Evolutionary conservation across 768 basidiomycete genomes (phyloP), one percentile per base, ranked within the genome.

Genomic region (Pholiota conissans): DNA sequence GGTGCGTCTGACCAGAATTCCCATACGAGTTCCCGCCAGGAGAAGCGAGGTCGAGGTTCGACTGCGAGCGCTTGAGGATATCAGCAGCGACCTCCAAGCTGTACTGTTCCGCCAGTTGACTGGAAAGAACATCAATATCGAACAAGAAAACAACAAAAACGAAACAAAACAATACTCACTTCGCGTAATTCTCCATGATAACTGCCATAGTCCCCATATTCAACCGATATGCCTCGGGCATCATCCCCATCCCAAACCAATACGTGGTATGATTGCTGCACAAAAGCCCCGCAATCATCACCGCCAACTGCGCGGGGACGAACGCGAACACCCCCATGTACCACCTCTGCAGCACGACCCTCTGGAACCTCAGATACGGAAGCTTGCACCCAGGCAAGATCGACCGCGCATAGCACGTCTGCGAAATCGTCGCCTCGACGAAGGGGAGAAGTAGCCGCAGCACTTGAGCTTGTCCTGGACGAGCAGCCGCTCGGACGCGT

Each of bases 221-320:
- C 32, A 93, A 76, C 39, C 90, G 76, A 68, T 94, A 93, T 28
- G 85, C 82, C 76, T 90, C 86, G 24, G 91, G 92, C 81, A 89
- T 91, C 84, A 93, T 85, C 42, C 92, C 91, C 76, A 92, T 93
- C 1, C 91, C 90, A 69, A 93, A 93, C 32, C 91, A 76, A 64
- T 92, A 92, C 47, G 90, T 93, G 69, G 93, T 84, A 63, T 93
- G 90, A 72, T 91, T 90, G 4, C 84, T 83, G 72, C 89, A 93
- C 37, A 93, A 69, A 50, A 93, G 72, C 2, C 79, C 84, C 0
- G 79, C 74, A 52, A 89, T 49, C 72, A 91, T 91, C 64, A 86
- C 78, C 14, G 65, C 63, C 47, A 94, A 69, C 55, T 93, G 88
- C 9, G 82, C 68, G 0, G 87, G 89, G 5, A 89, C 90, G 56